Conservation (phyloP, 371 early-diverging fungal species). For the Rhizopus microsporus region DNA sequence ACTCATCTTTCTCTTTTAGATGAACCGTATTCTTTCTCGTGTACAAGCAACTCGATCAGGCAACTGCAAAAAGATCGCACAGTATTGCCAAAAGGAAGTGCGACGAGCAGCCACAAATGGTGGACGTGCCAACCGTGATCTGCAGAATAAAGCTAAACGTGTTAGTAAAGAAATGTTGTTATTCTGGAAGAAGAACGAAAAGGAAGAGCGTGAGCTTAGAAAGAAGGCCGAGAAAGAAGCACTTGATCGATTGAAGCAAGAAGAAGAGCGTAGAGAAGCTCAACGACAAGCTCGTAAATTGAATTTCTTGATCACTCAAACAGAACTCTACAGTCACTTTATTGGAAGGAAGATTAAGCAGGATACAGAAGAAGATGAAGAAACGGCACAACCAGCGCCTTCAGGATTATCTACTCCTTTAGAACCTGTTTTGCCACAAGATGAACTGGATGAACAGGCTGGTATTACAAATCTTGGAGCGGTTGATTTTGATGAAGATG, state of each 20-base stretch:
- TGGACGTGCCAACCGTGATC: slow-evolving; percentile 46
- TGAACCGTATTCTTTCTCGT: slow-evolving; percentile 57
- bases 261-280: slow-evolving; percentile 91
- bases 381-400: slow-evolving; percentile 38
- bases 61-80: slow-evolving; percentile 64
- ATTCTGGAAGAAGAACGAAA: slow-evolving; percentile 91
- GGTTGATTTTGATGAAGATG: slow-evolving; percentile 81
- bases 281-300: slow-evolving; percentile 93
- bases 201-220: slow-evolving; percentile 87
- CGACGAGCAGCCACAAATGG: slow-evolving; percentile 51
- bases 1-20: slow-evolving; percentile 21
- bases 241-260: slow-evolving; percentile 75
- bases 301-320: slow-evolving; percentile 95
- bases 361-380: slow-evolving; percentile 45
- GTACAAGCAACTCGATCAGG: slow-evolving; percentile 54
- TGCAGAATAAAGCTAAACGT: slow-evolving; percentile 46
- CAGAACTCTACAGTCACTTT: slow-evolving; percentile 97
- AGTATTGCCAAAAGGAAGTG: slow-evolving; percentile 60
- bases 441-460: slow-evolving; percentile 22
- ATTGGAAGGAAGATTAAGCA: slow-evolving; percentile 79
- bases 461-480: slow-evolving; percentile 47
- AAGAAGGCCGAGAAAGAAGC: slow-evolving; percentile 93
- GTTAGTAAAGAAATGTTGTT: slow-evolving; percentile 65
- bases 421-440: slow-evolving; percentile 5
- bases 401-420: slow-evolving; percentile 28